Evolutionary conservation across 139 green algal genomes (phyloP).

Genomic region (Volvox reticuliferus): DNA sequence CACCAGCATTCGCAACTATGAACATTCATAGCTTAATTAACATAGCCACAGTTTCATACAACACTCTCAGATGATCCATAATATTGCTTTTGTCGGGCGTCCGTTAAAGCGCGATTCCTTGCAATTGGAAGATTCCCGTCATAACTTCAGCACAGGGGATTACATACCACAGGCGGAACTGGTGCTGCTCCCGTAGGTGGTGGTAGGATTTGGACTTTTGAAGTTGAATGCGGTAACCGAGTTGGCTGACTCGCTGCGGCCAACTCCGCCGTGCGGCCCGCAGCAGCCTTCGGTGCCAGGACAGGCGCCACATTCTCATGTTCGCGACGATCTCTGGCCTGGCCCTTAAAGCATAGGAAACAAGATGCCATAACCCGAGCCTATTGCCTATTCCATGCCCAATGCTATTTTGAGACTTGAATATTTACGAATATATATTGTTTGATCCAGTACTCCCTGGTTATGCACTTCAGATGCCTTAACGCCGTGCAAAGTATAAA

Average conservation of each 20-base stretch:
- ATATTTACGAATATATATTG: background rate
- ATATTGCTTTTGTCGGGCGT: too few relatives aligned
- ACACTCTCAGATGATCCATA: too few relatives aligned
- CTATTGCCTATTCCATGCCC: background rate
- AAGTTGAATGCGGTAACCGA: background rate
- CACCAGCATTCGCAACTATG: too few relatives aligned
- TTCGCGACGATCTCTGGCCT: background rate
- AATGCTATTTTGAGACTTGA: background rate
- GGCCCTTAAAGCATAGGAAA: background rate
- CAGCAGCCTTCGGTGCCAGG: background rate
- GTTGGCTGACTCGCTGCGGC: background rate
- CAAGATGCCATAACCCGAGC: background rate
- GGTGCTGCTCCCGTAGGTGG: background rate
- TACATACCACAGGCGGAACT: slow-evolving; percentile 32
- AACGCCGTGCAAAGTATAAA: too few relatives aligned
- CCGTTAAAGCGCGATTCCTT: too few relatives aligned
- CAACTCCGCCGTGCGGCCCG: background rate
- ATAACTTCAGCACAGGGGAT: background rate
- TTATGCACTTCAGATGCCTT: too few relatives aligned
- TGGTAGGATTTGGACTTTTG: background rate
- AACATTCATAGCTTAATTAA: too few relatives aligned
- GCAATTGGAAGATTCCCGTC: background rate
- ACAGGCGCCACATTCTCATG: background rate
- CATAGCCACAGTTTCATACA: too few relatives aligned
- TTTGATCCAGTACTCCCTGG: too few relatives aligned